phyloP scores from a whole-genome alignment of 2,329 filamentous ascomycete species.

The Aspergillus oerlinghausenensis region DNA sequence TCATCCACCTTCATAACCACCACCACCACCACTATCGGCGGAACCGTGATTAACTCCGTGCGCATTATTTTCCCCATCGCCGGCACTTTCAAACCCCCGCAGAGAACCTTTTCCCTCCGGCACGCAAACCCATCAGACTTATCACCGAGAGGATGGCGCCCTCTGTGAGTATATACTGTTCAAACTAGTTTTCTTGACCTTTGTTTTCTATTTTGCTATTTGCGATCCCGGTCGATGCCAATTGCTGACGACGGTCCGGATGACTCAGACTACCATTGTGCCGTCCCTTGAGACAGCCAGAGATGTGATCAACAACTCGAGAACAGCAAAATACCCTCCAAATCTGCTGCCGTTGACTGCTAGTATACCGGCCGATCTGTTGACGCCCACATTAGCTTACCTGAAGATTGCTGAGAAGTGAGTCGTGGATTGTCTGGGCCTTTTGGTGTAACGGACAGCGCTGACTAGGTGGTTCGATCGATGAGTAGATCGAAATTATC shows the following conservation, averaged over 20 bases:
- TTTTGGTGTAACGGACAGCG: background rate
- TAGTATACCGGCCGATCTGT: constrained; percentile 83
- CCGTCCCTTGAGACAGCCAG: constrained; percentile 59
- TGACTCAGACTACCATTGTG: constrained; percentile 47
- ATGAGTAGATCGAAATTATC: constrained; percentile 63
- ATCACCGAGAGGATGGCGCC: constrained; percentile 21
- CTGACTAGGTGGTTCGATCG: background rate
- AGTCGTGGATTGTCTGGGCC: constrained; percentile 28
- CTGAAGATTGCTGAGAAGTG: constrained; percentile 78
- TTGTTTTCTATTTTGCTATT: background rate
- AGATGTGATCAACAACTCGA: constrained; percentile 51
- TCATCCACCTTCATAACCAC: background rate
- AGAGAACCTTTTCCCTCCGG: constrained; percentile 7
- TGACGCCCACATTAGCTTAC: constrained; percentile 93
- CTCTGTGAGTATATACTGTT: constrained; percentile 17
- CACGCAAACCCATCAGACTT: background rate
- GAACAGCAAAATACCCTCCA: constrained; percentile 53
- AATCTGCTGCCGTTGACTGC: constrained; percentile 80
- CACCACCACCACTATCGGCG: background rate
- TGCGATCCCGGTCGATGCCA: background rate
- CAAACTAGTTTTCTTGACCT: background rate
- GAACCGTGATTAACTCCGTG: background rate
- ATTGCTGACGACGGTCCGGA: constrained; percentile 2
- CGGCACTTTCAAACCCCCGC: constrained; percentile 14
- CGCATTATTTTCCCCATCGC: background rate